A percentile compares a stretch with the other conserved stretches of the same genome.
Evolutionary conservation across 352 stramenopile species (phyloP).

Genomic region (Phytopythium cucurbitacearum): DNA sequence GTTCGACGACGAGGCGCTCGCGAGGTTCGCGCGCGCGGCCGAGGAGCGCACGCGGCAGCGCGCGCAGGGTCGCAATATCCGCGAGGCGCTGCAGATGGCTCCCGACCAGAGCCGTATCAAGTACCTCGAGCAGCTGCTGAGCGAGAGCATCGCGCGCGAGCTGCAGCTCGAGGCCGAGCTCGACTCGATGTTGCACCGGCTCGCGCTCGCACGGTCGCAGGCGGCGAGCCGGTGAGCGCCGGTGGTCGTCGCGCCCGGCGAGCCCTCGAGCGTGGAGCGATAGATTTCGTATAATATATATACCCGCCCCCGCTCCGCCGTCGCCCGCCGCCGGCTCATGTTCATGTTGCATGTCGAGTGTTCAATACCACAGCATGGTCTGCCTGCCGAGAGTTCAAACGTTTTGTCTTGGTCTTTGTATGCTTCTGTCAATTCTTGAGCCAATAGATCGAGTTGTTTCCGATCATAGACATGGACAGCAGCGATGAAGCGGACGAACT

Average conservation of each 20-base stretch:
- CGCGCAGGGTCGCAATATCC: conserved; percentile 70
- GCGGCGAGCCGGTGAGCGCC: conserved; percentile 14
- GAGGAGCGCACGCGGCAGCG: conserved; percentile 78
- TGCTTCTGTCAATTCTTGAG: too few species aligned
- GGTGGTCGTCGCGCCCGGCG: conserved; percentile 14
- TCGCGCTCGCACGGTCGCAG: conserved; percentile 2
- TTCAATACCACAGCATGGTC: background rate
- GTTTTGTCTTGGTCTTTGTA: too few species aligned
- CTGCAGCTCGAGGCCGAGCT: conserved; percentile 80
- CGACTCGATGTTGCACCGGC: conserved; percentile 55
- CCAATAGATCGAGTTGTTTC: too few species aligned
- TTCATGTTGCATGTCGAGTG: background rate
- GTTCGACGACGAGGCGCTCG: conserved; percentile 42
- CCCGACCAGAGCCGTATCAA: conserved; percentile 84
- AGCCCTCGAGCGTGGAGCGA: conserved; percentile 13
- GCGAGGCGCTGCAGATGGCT: conserved; percentile 66
- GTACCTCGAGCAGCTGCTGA: conserved; percentile 83
- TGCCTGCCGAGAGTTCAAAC: too few species aligned
- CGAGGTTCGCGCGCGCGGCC: conserved; percentile 51
- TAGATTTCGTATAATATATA: conserved; percentile 54
- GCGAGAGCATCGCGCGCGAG: conserved; percentile 78
- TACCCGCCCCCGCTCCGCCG: background rate
- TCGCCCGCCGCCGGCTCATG: background rate
- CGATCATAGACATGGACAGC: too few species aligned
- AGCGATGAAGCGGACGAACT: conserved; percentile 29